These are phyloP conservation scores for Cryptococcus sp. DNA, from an alignment of 1,284 basidiomycete genomes.

Conservation along the genomic window DNA sequence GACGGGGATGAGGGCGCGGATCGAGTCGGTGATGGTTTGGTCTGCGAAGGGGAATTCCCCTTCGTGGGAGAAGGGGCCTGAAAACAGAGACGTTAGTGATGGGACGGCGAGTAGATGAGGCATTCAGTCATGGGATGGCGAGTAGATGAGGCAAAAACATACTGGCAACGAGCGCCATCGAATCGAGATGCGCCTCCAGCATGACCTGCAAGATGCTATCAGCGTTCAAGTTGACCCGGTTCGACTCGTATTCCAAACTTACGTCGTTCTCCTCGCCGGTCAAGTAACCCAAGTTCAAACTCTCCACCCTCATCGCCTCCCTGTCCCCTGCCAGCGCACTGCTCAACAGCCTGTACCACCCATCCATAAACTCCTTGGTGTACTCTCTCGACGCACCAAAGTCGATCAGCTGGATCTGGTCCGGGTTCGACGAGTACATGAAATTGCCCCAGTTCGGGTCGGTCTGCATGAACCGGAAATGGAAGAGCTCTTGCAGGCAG, in stretches of 20 bases:
- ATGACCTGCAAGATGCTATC: conserved; percentile 60
- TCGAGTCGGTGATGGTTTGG: conserved; percentile 50
- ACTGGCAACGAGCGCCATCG: conserved; percentile 62
- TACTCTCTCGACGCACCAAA: conserved; percentile 93
- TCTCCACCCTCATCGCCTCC: conserved; percentile 68
- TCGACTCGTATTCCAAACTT: conserved; percentile 30
- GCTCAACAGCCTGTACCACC: conserved; percentile 75
- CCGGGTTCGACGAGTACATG: conserved; percentile 59
- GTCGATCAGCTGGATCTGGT: conserved; percentile 83
- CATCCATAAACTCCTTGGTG: conserved; percentile 79
- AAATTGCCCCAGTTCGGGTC: conserved; percentile 99
- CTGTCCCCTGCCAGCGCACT: conserved; percentile 72
- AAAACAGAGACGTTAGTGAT: neutral
- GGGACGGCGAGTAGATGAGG: too few relatives aligned
- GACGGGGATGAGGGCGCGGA: conserved; percentile 69
- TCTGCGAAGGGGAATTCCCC: conserved; percentile 42
- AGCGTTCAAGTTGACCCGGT: neutral
- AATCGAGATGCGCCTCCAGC: conserved; percentile 81
- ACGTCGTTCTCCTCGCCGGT: conserved; percentile 84
- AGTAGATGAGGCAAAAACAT: conserved; percentile 10
- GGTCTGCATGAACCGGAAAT: conserved; percentile 93
- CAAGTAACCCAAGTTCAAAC: conserved; percentile 78
- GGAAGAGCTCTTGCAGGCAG: conserved; percentile 85
- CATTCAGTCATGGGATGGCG: neutral
- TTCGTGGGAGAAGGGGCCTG: conserved; percentile 38